Base-by-base conservation (phyloP, 139 green algal species). In the Ettlia oleoabundans region DNA sequence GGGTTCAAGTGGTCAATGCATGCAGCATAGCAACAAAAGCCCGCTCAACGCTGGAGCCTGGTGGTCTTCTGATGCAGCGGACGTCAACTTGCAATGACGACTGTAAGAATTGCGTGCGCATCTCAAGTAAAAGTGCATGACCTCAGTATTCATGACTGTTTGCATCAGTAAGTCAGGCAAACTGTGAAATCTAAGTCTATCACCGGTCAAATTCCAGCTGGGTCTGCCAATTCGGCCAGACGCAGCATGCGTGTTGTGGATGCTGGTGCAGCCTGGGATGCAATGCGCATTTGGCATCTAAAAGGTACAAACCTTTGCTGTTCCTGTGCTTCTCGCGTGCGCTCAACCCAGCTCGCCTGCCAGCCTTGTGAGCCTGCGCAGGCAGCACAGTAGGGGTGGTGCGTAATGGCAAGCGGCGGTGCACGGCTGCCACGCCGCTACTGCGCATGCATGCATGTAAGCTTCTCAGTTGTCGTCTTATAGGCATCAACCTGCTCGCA, bases 341-440 rank as follows among this genome's bases (percentile, higher is more conserved):
- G 74, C 90, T 96, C 15, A 69, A 62, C 2, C 94, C 94, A 10
- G 94, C 94, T 9, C 85, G 82, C 21, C 89, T 80, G 19, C 94
- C 93, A 4, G 93, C 76, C 80, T 98, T 98, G 86, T 98, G 94
- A 0, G 86, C 64, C 94, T 97, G 84, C 78, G 83, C 10, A 67
- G 10, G 72, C 10, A 28, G 7, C 1, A 21, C 55, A 22, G 55
- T 32, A 22, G 21, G 13, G 47, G 47, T 58, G 47, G 10, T 15
- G 47, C 15, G 47, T 10, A 10, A 58, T 10, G 13, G 47, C 18
- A 5, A n/a, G 55, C 42, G 74, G 43, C 6, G 51, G 19, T 37
- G 38, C 22, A 38, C 21, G n/a, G 15, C 2, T 40, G 35, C 22
- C 9, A 55, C 47, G 73, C 4, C 30, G 15, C 47, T 24, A 10